A percentile compares a stretch with the other conserved stretches of the same genome.
phyloP scores from a whole-genome alignment of 768 basidiomycete species.

The Tricholomella constricta region DNA sequence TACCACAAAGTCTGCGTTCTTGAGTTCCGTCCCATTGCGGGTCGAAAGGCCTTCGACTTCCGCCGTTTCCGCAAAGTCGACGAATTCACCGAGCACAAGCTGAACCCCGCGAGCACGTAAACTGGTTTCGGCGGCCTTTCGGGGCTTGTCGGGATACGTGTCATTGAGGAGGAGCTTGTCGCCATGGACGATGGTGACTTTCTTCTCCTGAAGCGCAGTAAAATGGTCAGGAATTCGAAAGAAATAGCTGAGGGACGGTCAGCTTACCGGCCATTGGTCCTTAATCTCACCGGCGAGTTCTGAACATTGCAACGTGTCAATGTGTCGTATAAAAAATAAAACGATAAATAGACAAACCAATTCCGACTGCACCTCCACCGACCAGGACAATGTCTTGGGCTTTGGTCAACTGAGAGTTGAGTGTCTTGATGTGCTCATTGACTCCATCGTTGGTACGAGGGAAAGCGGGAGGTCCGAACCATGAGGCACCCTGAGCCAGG shows the following conservation, averaged over 20 bases:
- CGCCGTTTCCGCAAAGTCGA: conserved; percentile 49
- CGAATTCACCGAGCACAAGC: conserved; percentile 52
- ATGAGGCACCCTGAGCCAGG: conserved; percentile 58
- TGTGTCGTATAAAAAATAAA: not conserved
- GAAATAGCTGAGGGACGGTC: not conserved
- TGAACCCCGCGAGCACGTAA: conserved; percentile 49
- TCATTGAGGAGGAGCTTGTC: conserved; percentile 53
- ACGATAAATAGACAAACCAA: conserved; percentile 34
- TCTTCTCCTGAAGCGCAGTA: conserved; percentile 37
- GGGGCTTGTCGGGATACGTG: conserved; percentile 56
- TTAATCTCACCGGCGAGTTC: conserved; percentile 48
- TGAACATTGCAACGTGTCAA: conserved; percentile 6
- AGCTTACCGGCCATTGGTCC: conserved; percentile 40
- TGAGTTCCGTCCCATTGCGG: conserved; percentile 47
- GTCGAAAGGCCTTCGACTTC: conserved; percentile 47
- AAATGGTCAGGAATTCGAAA: conserved; percentile 13
- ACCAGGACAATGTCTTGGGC: conserved; percentile 51
- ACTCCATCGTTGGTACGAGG: conserved; percentile 38
- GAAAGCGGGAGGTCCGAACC: conserved; percentile 51
- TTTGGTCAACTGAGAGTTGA: conserved; percentile 35
- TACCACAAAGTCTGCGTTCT: conserved; percentile 61
- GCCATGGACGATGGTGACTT: conserved; percentile 66
- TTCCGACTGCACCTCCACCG: conserved; percentile 60
- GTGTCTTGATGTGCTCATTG: conserved; percentile 26
- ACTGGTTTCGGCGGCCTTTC: conserved; percentile 44